Conservation (phyloP, 257 asterid genomes). For the Cruciata laevipes region DNA sequence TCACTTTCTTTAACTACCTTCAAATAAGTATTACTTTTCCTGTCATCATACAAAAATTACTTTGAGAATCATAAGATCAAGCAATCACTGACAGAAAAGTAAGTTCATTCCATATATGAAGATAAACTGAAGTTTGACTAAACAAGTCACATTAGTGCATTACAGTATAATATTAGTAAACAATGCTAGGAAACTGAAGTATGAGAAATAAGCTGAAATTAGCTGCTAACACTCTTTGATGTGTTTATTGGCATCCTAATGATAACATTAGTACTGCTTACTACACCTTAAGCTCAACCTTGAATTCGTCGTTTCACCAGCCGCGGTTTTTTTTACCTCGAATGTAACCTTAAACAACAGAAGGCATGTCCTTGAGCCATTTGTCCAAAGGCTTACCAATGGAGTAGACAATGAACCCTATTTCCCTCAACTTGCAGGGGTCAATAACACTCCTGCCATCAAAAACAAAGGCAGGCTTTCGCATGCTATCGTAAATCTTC, state of each 20-base stretch:
- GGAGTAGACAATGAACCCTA: constrained; percentile 32
- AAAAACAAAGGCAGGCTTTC: constrained; percentile 30
- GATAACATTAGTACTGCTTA: neutral
- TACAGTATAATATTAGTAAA: neutral
- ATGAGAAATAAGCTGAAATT: neutral
- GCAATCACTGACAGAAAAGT: neutral
- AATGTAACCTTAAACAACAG: constrained; percentile 15
- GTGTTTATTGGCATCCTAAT: neutral
- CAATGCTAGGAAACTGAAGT: neutral
- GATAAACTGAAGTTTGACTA: neutral
- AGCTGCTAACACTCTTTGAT: neutral
- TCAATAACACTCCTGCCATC: constrained; percentile 28
- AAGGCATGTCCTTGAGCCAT: constrained; percentile 32
- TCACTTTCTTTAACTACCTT: neutral
- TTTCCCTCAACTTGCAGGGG: constrained; percentile 17
- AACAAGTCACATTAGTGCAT: neutral
- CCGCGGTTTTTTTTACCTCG: no score
- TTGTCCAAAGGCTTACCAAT: constrained; percentile 32
- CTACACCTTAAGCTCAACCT: neutral
- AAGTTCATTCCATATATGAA: neutral
- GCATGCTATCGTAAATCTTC: constrained; percentile 29
- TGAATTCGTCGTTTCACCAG: no score
- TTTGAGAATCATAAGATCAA: no score
- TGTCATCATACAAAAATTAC: no score
- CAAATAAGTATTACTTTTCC: no score